Base-by-base conservation (phyloP, 1,284 basidiomycete genomes). In the Pyrrhoderma lamaoense region DNA sequence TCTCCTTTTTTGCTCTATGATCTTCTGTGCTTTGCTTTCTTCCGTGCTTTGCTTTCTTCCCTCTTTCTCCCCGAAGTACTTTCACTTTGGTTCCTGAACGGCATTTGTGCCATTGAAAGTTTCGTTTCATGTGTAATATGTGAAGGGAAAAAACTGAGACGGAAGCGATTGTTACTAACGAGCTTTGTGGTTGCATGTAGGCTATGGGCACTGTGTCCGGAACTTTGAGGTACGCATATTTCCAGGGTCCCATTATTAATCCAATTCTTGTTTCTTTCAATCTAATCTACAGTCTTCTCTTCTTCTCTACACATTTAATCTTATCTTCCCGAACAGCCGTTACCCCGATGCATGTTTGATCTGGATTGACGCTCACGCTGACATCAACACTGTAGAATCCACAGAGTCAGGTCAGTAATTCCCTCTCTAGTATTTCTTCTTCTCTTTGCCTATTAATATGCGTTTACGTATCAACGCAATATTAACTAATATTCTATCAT, bases 341-440 rank as follows among this genome's bases (percentile, higher is more conserved):
- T 76, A 86, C 61, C 82, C 85, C 11, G 77, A 89, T 39, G 80
- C 79, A 53, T 91, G 89, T 61, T 80, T 99, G 38, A 75, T 99
- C 61, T 99, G 96, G 96, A 77, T 94, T 55, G 92, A 95, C 64
- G 88, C 89, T 3, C 89, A 93, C 59, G 87, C 93, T 38, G 96
- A 99, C 67, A 93, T 99, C 73, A 98, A 99, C 71, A 96, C 94
- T 7, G 73, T 80, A 5, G 77, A 85, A 50, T 85, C 90, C 9
- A 96, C 94, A 19, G 82, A 76, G 53, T 87, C 89, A 52, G 49
- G 49, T 45, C 8, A 36, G 42, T 51, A 18, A 82, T 78, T 62
- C 46, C 69, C 60, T n/a, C 35, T 25, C 16, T 35, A 5, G 27
- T 31, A 5, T 31, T 5, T 31, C 11, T 31, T 5, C 27, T 5